Evolutionary conservation across 768 basidiomycete genomes (phyloP), one percentile per base, ranked within the genome.

Genomic region (Amanita molliuscula): DNA sequence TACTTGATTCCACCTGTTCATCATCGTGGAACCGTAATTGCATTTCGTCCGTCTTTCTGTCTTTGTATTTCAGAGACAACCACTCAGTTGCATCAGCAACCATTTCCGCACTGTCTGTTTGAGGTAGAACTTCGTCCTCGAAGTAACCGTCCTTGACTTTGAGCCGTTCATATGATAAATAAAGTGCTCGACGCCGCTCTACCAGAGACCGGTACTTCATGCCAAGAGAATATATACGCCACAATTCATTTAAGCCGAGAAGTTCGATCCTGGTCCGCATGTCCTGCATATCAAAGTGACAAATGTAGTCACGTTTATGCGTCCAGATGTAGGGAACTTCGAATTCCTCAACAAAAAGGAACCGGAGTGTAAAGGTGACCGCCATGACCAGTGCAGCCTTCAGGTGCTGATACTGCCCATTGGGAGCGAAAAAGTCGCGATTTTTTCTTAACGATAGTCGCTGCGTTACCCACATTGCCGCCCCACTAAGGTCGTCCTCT

Each of bases 291-390:
- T 91, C 87, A 64, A 88, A 88, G 63, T 86, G 79, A 41, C 82
- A 81, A 58, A 98, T 84, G 59, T 88, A 85, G 63, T 99, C 96
- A 33, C 88, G 78, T 59, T 88, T 89, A 71, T 97, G 91, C 15
- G 82, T 80, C 86, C 88, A 96, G 54, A 98, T 82, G 66, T 92
- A 94, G 0, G 96, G 92, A 6, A 97, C 94, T 63, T 99, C 96
- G 55, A 88, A 84, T 58, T 89, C 81, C 37, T 91, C 81, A 44
- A 90, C 66, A 65, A 98, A 94, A 48, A 98, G 73, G 62, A 81
- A 88, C 29, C 81, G 76, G 31, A 99, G 73, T 42, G 84, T 81
- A 55, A 74, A 78, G 1, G 84, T 80, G 52, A 98, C 88, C 3
- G 93, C 88, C 53, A 78, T 67, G 50, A 91, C 81, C 52, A 96